Evolutionary conservation across 2,329 filamentous ascomycete genomes (phyloP), one percentile per base, ranked within the genome.

Genomic region (Neobulgaria alba): DNA sequence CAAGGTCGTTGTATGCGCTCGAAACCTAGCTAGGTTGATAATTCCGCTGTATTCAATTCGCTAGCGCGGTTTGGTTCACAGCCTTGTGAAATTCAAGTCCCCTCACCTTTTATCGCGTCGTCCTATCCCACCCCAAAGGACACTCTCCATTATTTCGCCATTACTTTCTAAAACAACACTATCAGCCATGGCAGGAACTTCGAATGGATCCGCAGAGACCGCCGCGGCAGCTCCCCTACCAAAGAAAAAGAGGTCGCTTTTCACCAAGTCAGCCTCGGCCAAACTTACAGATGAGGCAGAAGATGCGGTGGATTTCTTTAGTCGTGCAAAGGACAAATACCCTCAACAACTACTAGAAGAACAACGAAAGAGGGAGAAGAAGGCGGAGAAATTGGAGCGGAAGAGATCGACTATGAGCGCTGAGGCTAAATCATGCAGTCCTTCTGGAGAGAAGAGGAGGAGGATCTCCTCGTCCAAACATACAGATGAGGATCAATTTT

Each of bases 181-280:
- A n/a, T n/a, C n/a, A n/a, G n/a, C n/a, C n/a, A n/a, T n/a, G n/a
- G n/a, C n/a, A n/a, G n/a, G n/a, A n/a, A n/a, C n/a, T n/a, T n/a
- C n/a, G n/a, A n/a, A n/a, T n/a, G n/a, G n/a, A n/a, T n/a, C n/a
- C n/a, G n/a, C n/a, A n/a, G n/a, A n/a, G n/a, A n/a, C n/a, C n/a
- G n/a, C n/a, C n/a, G n/a, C n/a, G n/a, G n/a, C n/a, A n/a, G n/a
- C n/a, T n/a, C n/a, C n/a, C n/a, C 23, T 12, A 7, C 23, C 23
- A 7, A 26, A 45, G 8, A 51, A 60, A 48, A 52, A 60, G 50
- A 39, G 63, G 29, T 67, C 67, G 1, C 64, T 76, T 14, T 79
- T 79, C 61, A 76, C 71, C 37, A 73, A 71, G 48, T 67, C 72
- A 34, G 59, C 64, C 16, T 26, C 23, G 23, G 72, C 69, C 67